Evolutionary conservation across 2,329 filamentous ascomycete species (phyloP).

Genomic region (Exutisphaerella laricina): DNA sequence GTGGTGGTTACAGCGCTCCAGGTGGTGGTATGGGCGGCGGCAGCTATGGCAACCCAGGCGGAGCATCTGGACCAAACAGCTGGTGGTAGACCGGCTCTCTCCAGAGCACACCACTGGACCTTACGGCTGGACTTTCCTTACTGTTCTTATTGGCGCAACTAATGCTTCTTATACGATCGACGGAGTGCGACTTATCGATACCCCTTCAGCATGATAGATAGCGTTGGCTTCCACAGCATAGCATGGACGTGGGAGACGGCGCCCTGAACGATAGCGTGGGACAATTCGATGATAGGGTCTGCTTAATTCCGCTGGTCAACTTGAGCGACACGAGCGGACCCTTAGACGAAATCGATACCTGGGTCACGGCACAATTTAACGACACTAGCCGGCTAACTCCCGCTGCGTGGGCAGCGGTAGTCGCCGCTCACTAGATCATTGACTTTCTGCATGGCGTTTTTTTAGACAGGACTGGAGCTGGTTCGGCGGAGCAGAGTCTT

Average conservation of each 20-base stretch:
- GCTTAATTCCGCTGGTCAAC: slow-evolving; percentile 20
- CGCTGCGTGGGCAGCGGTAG: slow-evolving; percentile 18
- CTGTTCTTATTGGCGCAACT: slow-evolving; percentile 16
- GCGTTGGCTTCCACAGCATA: slow-evolving; percentile 26
- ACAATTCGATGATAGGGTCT: slow-evolving; percentile 12
- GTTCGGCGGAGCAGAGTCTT: not conserved
- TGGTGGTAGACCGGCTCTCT: slow-evolving; percentile 22
- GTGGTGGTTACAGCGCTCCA: slow-evolving; percentile 6
- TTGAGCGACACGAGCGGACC: slow-evolving; percentile 20
- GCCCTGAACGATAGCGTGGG: slow-evolving; percentile 21
- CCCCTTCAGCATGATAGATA: slow-evolving; percentile 26
- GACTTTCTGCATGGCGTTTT: slow-evolving; percentile 19
- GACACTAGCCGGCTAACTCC: slow-evolving; percentile 11
- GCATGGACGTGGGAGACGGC: slow-evolving; percentile 22
- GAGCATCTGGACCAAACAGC: slow-evolving; percentile 23
- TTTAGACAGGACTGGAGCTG: slow-evolving; percentile 14
- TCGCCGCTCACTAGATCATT: slow-evolving; percentile 21
- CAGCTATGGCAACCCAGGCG: slow-evolving; percentile 22
- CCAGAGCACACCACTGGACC: slow-evolving; percentile 4
- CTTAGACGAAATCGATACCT: slow-evolving; percentile 14
- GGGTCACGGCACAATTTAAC: slow-evolving; percentile 22
- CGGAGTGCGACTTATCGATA: slow-evolving; percentile 24
- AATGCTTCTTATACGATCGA: slow-evolving; percentile 20
- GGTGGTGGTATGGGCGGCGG: slow-evolving; percentile 10
- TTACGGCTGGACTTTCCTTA: slow-evolving; percentile 7